Evolutionary conservation across 1,139 yeast genomes (phyloP).

Genomic region (Hemisphaericaspora xylofermentans): DNA sequence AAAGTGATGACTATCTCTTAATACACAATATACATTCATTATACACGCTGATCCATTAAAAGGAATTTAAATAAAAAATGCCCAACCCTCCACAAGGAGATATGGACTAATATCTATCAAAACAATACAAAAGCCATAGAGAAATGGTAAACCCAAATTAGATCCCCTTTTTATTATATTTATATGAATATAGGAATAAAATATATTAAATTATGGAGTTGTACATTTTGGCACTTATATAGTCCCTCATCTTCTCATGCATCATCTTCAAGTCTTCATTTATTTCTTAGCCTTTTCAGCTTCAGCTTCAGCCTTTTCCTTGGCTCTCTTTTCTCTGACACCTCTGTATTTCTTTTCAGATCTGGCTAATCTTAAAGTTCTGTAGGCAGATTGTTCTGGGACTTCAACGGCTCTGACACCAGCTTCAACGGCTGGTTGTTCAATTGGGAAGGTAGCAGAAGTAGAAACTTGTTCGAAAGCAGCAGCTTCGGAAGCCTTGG

Average conservation of each 20-base stretch:
- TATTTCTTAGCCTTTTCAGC: conserved; percentile 96
- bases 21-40: conserved; percentile 3
- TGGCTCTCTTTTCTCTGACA: conserved; percentile 96
- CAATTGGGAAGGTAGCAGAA: conserved; percentile 89
- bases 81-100: not conserved
- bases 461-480: conserved; percentile 74
- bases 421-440: conserved; percentile 69
- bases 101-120: not conserved
- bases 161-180: conserved; percentile 6
- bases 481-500: conserved; percentile 66
- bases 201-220: conserved; percentile 8
- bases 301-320: conserved; percentile 97
- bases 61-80: conserved; percentile 1
- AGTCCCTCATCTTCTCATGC: conserved; percentile 2
- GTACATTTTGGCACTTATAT: conserved; percentile 4
- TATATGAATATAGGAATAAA: conserved; percentile 8
- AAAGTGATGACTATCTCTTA: not conserved
- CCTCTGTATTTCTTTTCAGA: conserved; percentile 92
- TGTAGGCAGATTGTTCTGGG: conserved; percentile 87
- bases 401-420: conserved; percentile 89
- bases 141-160: conserved; percentile 1
- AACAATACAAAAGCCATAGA: not conserved
- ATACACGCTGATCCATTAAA: conserved; percentile 1
- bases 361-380: conserved; percentile 94
- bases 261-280: conserved; percentile 18